phyloP scores from a whole-genome alignment of 78 protist genomes.

The Thecamonas trahens region DNA sequence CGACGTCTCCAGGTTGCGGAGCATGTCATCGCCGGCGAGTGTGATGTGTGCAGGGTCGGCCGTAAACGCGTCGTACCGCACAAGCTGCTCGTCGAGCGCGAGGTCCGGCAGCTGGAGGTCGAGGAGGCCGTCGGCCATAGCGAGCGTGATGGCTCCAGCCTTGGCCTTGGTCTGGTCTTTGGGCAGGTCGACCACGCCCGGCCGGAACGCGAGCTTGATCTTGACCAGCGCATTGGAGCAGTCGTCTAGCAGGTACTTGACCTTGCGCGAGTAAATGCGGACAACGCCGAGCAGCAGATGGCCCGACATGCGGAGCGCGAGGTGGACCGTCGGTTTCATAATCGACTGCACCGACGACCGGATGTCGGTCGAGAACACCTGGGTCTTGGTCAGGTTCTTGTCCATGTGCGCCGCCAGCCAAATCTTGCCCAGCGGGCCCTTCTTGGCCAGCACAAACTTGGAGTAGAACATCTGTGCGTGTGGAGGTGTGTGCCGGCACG shows the following conservation, averaged over 20 bases:
- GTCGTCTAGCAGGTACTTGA: slow-evolving; percentile 49
- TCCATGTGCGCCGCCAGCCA: slow-evolving; percentile 90
- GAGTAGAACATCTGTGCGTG: slow-evolving; percentile 86
- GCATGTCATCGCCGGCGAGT: too few species aligned
- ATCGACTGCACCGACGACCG: slow-evolving; percentile 55
- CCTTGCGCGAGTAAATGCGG: slow-evolving; percentile 62
- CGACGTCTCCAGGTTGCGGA: too few species aligned
- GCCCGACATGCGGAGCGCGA: slow-evolving; percentile 83
- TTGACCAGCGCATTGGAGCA: slow-evolving; percentile 48
- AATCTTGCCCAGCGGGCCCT: slow-evolving; percentile 60
- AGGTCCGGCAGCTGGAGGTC: slow-evolving; percentile 8
- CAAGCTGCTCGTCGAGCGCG: slow-evolving; percentile 7
- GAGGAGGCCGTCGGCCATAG: not conserved
- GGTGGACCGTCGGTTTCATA: slow-evolving; percentile 48
- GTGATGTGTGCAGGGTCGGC: too few species aligned
- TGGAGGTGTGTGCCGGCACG: too few species aligned
- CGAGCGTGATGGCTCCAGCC: slow-evolving; percentile 30
- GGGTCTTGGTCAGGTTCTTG: slow-evolving; percentile 35
- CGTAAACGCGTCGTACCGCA: not conserved
- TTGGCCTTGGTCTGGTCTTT: not conserved
- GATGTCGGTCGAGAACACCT: slow-evolving; percentile 44
- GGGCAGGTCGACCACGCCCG: slow-evolving; percentile 26
- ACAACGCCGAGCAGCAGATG: slow-evolving; percentile 83
- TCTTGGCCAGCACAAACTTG: slow-evolving; percentile 56
- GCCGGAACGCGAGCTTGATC: slow-evolving; percentile 33